A percentile compares a stretch with the other conserved stretches of the same genome.
These are phyloP conservation scores for Hansenula sp. DNA, from an alignment of 1,139 yeast genomes.

Conservation along the genomic window DNA sequence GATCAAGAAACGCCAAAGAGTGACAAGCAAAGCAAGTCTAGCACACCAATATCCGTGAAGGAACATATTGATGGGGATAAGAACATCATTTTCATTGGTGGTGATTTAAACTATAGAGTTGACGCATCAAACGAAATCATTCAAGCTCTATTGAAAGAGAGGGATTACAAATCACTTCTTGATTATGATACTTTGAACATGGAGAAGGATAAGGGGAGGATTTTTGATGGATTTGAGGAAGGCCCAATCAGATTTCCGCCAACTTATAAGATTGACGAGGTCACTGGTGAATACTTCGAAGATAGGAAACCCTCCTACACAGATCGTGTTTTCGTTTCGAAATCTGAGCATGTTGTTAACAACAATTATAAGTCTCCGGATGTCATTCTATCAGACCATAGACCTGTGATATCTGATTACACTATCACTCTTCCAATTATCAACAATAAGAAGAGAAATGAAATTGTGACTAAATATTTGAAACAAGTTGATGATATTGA, in stretches of 20 bases:
- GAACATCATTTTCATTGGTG: conserved; percentile 50
- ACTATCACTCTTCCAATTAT: conserved; percentile 43
- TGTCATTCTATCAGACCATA: conserved; percentile 61
- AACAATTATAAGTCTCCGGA: conserved; percentile 34
- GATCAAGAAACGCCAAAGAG: background rate
- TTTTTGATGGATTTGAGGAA: conserved; percentile 64
- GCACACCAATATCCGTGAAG: background rate
- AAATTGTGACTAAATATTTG: conserved; percentile 31
- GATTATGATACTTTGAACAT: conserved; percentile 51
- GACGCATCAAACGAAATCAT: conserved; percentile 38
- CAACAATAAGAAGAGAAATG: conserved; percentile 36
- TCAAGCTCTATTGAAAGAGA: conserved; percentile 36
- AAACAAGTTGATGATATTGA: conserved; percentile 39
- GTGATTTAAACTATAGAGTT: conserved; percentile 74
- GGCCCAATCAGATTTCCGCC: conserved; percentile 65
- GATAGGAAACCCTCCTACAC: conserved; percentile 78
- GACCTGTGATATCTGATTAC: conserved; percentile 62
- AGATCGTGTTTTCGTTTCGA: conserved; percentile 51
- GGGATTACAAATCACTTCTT: conserved; percentile 44
- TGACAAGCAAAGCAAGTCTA: background rate
- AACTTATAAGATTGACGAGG: conserved; percentile 55
- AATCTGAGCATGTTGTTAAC: conserved; percentile 15
- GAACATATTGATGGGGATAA: conserved; percentile 13
- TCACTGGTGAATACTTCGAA: conserved; percentile 47
- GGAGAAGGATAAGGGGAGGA: conserved; percentile 49